Evolutionary conservation across 1,284 basidiomycete genomes (phyloP).

Genomic region (Chondrostereum purpureum): DNA sequence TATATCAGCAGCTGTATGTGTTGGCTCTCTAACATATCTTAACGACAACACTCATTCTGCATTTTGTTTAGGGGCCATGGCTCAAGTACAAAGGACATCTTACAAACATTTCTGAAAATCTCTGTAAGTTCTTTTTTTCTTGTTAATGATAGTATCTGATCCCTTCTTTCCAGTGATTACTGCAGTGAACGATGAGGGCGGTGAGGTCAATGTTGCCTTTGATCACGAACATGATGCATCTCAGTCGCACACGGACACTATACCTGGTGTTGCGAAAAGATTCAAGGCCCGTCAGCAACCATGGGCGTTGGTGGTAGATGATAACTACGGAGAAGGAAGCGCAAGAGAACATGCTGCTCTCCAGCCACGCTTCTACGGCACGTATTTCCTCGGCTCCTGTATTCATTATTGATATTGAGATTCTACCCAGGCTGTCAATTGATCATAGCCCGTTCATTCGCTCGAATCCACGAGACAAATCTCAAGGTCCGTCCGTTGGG

Average conservation of each 20-base stretch:
- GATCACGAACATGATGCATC: conserved; percentile 61
- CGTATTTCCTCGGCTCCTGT: conserved; percentile 20
- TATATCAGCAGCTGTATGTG: conserved; percentile 84
- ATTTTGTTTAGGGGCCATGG: conserved; percentile 74
- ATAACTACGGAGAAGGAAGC: conserved; percentile 96
- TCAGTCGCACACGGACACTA: conserved; percentile 61
- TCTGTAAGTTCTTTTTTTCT: conserved; percentile 50
- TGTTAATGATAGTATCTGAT: conserved; percentile 1
- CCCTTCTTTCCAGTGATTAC: conserved; percentile 31
- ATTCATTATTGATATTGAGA: not conserved
- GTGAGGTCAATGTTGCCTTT: conserved; percentile 84
- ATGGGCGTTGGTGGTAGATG: conserved; percentile 94
- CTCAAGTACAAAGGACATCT: conserved; percentile 97
- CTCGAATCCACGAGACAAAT: conserved; percentile 98
- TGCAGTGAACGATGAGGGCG: conserved; percentile 86
- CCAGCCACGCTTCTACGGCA: conserved; percentile 93
- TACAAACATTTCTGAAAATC: conserved; percentile 94
- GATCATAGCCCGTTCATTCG: conserved; percentile 89
- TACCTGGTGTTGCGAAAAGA: conserved; percentile 84
- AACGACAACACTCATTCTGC: conserved; percentile 6
- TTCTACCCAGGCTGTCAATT: conserved; percentile 61
- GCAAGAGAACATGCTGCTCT: conserved; percentile 98
- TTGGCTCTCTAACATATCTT: conserved; percentile 1
- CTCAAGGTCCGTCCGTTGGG: conserved; percentile 58
- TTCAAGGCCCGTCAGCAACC: conserved; percentile 78